Conservation (phyloP, 352 stramenopile genomes). For the Globisporangium alternatum region DNA sequence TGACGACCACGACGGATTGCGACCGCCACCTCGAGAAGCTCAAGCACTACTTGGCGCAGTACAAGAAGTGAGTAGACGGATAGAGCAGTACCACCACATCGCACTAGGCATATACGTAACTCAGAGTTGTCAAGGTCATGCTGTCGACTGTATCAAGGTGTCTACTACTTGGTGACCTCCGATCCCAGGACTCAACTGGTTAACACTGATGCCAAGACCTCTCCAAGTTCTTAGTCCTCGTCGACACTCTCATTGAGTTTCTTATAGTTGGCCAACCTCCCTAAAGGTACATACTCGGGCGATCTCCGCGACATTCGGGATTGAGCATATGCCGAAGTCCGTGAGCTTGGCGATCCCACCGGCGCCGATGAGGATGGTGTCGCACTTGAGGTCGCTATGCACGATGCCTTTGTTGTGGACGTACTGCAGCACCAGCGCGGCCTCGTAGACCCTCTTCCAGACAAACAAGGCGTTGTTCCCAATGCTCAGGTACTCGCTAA, state of each 20-base stretch:
- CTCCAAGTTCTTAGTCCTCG: neutral
- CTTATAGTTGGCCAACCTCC: slow-evolving; percentile 2
- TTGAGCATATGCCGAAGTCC: neutral
- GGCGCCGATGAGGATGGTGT: slow-evolving; percentile 17
- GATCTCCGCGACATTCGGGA: slow-evolving; percentile 1
- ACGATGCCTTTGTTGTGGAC: slow-evolving; percentile 21
- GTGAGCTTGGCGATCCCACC: neutral
- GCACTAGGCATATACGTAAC: neutral
- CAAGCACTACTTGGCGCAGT: slow-evolving; percentile 37
- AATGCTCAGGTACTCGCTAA: slow-evolving; percentile 26
- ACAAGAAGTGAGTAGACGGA: slow-evolving; percentile 3
- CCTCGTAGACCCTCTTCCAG: slow-evolving; percentile 17
- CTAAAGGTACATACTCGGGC: slow-evolving; percentile 1
- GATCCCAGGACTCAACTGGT: neutral
- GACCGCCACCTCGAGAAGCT: slow-evolving; percentile 52
- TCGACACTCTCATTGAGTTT: neutral
- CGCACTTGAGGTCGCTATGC: slow-evolving; percentile 26
- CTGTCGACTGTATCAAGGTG: neutral
- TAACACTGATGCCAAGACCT: neutral
- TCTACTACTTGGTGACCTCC: neutral
- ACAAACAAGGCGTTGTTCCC: neutral
- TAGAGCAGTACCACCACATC: neutral
- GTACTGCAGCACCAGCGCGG: slow-evolving; percentile 26
- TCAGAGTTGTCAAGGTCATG: neutral
- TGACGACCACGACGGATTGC: slow-evolving; percentile 66